phyloP scores from a whole-genome alignment of 345 rosid genomes.

The Kernera saxatilis region DNA sequence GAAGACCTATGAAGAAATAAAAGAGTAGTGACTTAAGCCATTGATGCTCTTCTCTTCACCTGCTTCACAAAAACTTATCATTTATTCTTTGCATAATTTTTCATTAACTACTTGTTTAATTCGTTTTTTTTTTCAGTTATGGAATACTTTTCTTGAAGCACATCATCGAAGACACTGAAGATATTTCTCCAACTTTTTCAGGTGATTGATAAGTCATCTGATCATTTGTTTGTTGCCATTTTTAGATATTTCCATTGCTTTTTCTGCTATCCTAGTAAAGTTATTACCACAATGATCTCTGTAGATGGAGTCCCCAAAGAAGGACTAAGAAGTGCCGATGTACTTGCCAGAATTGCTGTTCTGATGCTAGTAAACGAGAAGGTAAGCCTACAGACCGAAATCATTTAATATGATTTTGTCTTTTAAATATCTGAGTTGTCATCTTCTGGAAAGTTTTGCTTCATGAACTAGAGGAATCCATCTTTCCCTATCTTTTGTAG shows the following conservation, averaged over 20 bases:
- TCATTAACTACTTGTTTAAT: not conserved
- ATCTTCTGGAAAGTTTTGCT: not conserved
- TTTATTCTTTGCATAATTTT: not conserved
- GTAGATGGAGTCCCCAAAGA: slow-evolving; percentile 90
- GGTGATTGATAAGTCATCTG: slow-evolving; percentile 41
- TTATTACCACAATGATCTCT: slow-evolving; percentile 13
- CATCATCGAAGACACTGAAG: slow-evolving; percentile 45
- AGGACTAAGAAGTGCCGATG: slow-evolving; percentile 52
- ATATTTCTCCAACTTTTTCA: slow-evolving; percentile 40
- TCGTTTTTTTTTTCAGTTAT: slow-evolving; percentile 43
- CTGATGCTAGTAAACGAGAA: slow-evolving; percentile 53
- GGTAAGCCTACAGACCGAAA: slow-evolving; percentile 35
- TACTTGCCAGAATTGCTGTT: slow-evolving; percentile 57
- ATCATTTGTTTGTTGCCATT: not conserved
- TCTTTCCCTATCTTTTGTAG: not conserved
- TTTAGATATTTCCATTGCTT: not conserved
- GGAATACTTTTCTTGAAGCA: slow-evolving; percentile 57
- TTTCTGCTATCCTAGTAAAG: not conserved
- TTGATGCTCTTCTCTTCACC: not conserved
- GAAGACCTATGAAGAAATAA: slow-evolving; percentile 67
- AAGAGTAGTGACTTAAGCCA: slow-evolving; percentile 38
- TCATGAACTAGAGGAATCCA: not conserved
- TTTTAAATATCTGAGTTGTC: not conserved
- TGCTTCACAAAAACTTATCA: not conserved
- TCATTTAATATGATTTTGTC: not conserved